Conservation (phyloP, 208 protist genomes). For the Trypanosoma theileri region DNA sequence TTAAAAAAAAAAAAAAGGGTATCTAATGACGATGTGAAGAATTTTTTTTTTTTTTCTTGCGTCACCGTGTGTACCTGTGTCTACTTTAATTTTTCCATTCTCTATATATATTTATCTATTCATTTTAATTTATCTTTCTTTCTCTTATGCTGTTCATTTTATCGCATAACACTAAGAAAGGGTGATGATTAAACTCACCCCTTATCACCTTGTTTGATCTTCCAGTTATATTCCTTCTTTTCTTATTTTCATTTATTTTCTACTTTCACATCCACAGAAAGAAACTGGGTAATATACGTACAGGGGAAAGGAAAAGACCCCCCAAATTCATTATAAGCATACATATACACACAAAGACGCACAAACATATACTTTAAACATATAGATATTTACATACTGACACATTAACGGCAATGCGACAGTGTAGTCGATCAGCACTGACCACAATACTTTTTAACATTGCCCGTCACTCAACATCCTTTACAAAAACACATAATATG, state of each 20-base stretch:
- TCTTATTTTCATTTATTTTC: too few species aligned
- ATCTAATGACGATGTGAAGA: background rate
- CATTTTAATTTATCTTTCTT: background rate
- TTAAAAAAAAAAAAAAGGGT: background rate
- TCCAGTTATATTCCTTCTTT: too few species aligned
- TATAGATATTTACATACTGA: background rate
- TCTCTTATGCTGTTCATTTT: background rate
- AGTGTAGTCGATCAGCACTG: background rate
- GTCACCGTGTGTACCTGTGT: too few species aligned
- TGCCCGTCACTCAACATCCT: background rate
- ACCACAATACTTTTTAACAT: background rate
- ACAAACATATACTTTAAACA: background rate
- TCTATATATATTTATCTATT: background rate
- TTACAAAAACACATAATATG: constrained; percentile 13
- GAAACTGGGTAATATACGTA: too few species aligned
- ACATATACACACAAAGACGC: background rate
- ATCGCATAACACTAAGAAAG: too few species aligned
- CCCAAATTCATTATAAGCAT: too few species aligned
- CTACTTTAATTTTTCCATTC: too few species aligned
- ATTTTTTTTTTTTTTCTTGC: background rate
- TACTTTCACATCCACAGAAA: background rate
- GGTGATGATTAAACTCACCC: too few species aligned
- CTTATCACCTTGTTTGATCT: too few species aligned
- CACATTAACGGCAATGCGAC: constrained; percentile 2
- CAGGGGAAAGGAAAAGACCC: too few species aligned